A percentile compares a stretch with the other conserved stretches of the same genome.
Conservation (phyloP, 345 rosid genomes). For the Lagerstroemia speciosa region DNA sequence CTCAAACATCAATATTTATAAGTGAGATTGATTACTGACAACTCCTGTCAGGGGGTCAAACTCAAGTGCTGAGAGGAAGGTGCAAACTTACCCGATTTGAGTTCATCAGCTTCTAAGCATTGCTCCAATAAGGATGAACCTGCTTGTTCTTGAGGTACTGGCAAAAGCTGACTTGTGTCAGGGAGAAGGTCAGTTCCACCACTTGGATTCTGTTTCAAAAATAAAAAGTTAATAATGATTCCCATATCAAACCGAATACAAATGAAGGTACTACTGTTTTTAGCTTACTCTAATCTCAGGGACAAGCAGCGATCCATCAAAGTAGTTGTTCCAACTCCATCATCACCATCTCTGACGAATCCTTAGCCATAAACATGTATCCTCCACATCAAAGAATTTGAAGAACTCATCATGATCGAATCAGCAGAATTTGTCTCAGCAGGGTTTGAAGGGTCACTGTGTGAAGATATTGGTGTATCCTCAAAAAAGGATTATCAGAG, state of each 20-base stretch:
- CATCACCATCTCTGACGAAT: neutral
- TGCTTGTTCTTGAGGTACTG: neutral
- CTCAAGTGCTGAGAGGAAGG: neutral
- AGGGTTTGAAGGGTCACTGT: conserved; percentile 49
- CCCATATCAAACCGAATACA: neutral
- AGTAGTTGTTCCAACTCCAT: neutral
- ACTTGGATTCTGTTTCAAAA: neutral
- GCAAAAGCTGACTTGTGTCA: neutral
- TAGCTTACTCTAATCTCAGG: neutral
- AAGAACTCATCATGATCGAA: conserved; percentile 56
- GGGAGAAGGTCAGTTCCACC: neutral
- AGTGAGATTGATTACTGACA: neutral
- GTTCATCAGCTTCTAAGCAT: neutral
- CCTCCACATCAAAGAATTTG: conserved; percentile 43
- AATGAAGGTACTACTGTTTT: neutral
- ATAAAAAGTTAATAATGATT: neutral
- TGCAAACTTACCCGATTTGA: neutral
- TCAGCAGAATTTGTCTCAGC: conserved; percentile 25
- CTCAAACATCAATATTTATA: neutral
- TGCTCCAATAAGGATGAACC: neutral
- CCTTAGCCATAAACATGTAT: conserved; percentile 15
- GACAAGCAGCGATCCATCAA: neutral
- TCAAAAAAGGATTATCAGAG: conserved; percentile 19
- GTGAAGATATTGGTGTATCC: conserved; percentile 22
- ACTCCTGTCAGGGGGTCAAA: neutral